Evolutionary conservation across 2,329 filamentous ascomycete genomes (phyloP), one percentile per base, ranked within the genome.

Genomic region (Penicillium expansum): DNA sequence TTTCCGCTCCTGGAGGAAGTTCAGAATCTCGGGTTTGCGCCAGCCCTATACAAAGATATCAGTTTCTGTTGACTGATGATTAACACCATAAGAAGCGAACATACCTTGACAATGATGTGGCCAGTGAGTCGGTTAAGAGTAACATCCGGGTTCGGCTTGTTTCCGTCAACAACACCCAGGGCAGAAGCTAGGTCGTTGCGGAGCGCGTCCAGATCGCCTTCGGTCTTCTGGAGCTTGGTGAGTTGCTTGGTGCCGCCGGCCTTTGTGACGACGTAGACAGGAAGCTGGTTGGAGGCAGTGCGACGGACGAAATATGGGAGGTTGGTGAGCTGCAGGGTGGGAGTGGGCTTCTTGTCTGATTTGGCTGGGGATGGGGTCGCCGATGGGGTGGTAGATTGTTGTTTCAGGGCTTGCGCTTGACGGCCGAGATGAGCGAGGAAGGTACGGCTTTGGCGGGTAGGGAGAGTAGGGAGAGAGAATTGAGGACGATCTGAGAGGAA

Each of bases 141-240:
- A 10, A 81, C 72, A 52, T 78, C 74, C 16, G 71, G 60, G 42
- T 62, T 74, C 41, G 61, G 67, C 20, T 77, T 82, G 38, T 64
- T 47, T 77, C 48, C 80, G 70, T 67, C 60, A 24, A 81, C 74
- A 41, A 93, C 68, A 1, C 79, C 75, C 59, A 96, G 73, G 11
- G 80, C 82, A 20, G 76, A 69, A 37, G 80, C 76, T 55, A 97
- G 71, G 64, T 92, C 88, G 35, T 82, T 74, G 59, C 84, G 80
- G 62, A 97, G 71, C 3, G 79, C 82, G 32, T 78, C 74, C 48
- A 86, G 69, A 71, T 96, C 83, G 16, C 94, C 94, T 56, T 91
- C 86, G 48, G 93, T 82, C 75, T 90, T 92, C 72, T 91, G 89
- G 55, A 99, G 77, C 55, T 85, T 75, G 5, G 93, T 95, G 67